Evolutionary conservation across 2,329 filamentous ascomycete species (phyloP), one percentile per base, ranked within the genome.

Genomic region (Beauveria scarabaeidicola): DNA sequence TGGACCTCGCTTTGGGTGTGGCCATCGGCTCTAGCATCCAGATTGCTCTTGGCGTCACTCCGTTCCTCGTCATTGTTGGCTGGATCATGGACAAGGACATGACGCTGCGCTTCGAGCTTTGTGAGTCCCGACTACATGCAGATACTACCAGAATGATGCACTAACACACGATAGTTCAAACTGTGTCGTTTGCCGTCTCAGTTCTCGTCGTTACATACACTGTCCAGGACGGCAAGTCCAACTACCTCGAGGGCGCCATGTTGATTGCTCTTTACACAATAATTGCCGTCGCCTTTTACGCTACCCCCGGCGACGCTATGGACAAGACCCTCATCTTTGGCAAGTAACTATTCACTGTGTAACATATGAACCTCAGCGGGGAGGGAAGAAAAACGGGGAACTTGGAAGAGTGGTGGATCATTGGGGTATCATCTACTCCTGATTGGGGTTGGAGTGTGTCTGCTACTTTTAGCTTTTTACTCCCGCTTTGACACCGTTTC

Each of bases 211-310:
- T 91, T 38, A 89, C 83, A 60, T 91, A 85, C 72, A 88, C 82
- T 3, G 87, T 92, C 47, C 86, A 90, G 69, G 90, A 93, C 68
- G 90, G 90, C 67, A 90, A 89, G 72, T 90, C 86, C 15, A 94
- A 93, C 72, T 93, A 93, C 66, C 81, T 93, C 23, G 89, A 93
- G 71, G 89, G 89, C 48, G 87, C 87, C 52, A 88, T 93, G 83
- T 68, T 76, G 51, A 67, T 77, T 60, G 74, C 73, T 53, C 73
- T 85, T 17, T 85, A 85, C 67, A 66, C 79, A 52, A 85, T 85
- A 65, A 85, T 85, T 62, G 82, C 82, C 5, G 71, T 85, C 38
- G 82, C 82, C 17, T 85, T 85, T 67, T 85, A 80, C 66, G 81
- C 79, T 60, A 81, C 77, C 15, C 81, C 81, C 3, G 66, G 67